Conservation (phyloP, 371 early-diverging fungal species). For the Parasitella parasitica region DNA sequence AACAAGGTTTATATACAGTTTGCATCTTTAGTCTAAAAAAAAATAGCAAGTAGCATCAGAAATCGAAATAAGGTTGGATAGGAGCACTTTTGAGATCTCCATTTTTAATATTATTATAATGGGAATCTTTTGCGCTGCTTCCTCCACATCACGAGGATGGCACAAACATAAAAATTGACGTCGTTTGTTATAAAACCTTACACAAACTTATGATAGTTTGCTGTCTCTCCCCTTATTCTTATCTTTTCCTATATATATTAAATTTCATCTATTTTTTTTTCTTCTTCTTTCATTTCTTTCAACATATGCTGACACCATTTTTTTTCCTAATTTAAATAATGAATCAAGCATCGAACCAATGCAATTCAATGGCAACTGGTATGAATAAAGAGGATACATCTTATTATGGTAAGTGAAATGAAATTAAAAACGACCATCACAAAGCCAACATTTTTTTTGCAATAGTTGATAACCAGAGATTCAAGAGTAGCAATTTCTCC, state of each 20-base stretch:
- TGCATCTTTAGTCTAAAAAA: background rate
- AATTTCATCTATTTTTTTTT: conserved; percentile 1
- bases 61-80: conserved; percentile 17
- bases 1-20: too few relatives aligned
- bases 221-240: background rate
- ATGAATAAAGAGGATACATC: conserved; percentile 3
- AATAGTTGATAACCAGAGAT: background rate
- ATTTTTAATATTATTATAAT: background rate
- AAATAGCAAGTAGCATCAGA: conserved; percentile 7
- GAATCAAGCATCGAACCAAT: background rate
- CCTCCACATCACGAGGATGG: conserved; percentile 8
- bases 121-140: background rate
- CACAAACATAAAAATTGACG: conserved; percentile 13
- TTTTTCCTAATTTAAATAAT: background rate
- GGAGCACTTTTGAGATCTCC: conserved; percentile 2
- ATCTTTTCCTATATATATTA: background rate
- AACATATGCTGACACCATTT: background rate
- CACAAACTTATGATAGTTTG: background rate
- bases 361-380: background rate
- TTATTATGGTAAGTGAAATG: background rate
- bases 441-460: background rate
- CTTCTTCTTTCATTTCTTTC: background rate
- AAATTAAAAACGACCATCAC: background rate
- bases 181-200: conserved; percentile 11
- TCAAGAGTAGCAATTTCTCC: conserved; percentile 7